Evolutionary conservation across 2,329 filamentous ascomycete species (phyloP), one percentile per base, ranked within the genome.

Genomic region (Aspergillus pseudoviridinutans): DNA sequence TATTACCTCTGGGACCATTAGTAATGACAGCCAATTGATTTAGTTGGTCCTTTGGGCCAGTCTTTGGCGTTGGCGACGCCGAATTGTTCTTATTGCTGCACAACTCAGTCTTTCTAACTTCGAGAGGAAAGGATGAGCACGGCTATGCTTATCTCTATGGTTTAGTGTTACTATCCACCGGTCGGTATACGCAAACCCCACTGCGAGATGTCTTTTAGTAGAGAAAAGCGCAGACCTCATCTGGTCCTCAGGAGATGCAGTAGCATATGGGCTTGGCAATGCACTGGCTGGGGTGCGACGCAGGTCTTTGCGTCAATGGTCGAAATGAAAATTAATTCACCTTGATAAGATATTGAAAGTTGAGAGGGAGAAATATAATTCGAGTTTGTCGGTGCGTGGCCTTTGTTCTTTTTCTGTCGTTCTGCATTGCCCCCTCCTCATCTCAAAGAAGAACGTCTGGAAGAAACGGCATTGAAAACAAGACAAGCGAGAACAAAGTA

Each of bases 271-370:
- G 44, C 60, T 62, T 62, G 60, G 60, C 56, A 59, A 50, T 53
- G 52, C 57, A 61, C 56, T 50, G 56, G 32, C 49, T 24, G 20
- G 42, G 44, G 24, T 24, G 12, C 10, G 44, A 14, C 54, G 52
- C 54, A 61, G 54, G 54, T 49, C 56, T 57, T 57, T 53, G 58
- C 58, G 61, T 58, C 58, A 58, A 58, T 49, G 49, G 32, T 47
- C 24, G 22, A 6, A 47, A 47, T n/a, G 44, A 7, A 25, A 47
- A 47, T 47, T 47, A 27, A 47, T 47, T 20, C 8, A 50, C 35
- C 46, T 50, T 53, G 55, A 53, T 49, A 56, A 52, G 49, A 47
- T 24, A 38, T 52, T 29, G 54, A 22, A n/a, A 24, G 29, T 38
- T 7, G 32, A 17, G 32, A 7, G 32, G 14, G 32, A 17, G 14